phyloP scores from a whole-genome alignment of 2,329 filamentous ascomycete species.

The Penicillium sp. region DNA sequence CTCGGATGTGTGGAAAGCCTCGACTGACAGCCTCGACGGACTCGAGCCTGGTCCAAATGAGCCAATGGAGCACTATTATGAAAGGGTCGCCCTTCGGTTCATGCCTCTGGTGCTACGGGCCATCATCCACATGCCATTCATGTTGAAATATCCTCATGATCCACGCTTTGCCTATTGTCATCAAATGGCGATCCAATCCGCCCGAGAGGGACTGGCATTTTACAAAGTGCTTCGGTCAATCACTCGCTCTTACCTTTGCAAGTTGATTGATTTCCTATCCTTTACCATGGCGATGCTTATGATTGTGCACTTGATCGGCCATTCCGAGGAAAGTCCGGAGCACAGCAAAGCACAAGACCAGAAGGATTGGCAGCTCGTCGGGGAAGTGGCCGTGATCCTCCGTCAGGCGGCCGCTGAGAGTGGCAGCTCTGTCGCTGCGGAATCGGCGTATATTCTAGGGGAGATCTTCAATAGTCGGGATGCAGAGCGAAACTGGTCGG shows the following conservation, averaged over 20 bases:
- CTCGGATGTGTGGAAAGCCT: constrained; percentile 25
- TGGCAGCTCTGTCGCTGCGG: constrained; percentile 41
- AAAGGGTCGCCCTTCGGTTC: constrained; percentile 36
- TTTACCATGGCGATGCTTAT: constrained; percentile 46
- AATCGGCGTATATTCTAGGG: constrained; percentile 40
- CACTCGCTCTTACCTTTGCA: constrained; percentile 38
- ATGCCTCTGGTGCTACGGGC: constrained; percentile 37
- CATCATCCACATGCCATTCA: constrained; percentile 45
- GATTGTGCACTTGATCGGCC: constrained; percentile 41
- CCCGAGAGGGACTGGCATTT: constrained; percentile 37
- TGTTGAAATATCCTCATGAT: constrained; percentile 38
- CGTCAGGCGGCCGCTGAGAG: constrained; percentile 29
- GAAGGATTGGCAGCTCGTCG: constrained; percentile 36
- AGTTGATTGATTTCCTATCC: constrained; percentile 45
- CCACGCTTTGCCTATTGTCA: constrained; percentile 38
- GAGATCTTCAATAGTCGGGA: constrained; percentile 25
- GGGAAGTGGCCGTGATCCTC: constrained; percentile 30
- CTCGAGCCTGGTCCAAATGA: constrained; percentile 17
- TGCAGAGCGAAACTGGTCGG: constrained; percentile 17
- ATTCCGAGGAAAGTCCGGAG: constrained; percentile 21
- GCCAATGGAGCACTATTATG: constrained; percentile 25
- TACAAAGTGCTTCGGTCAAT: constrained; percentile 36
- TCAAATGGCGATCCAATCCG: constrained; percentile 37
- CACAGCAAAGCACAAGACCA: constrained; percentile 30
- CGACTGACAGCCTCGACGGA: constrained; percentile 31